A percentile compares a stretch with the other conserved stretches of the same genome.
These are phyloP conservation scores for Coemansia sp. DNA, from an alignment of 192 early-diverging fungal genomes.

Conservation along the genomic window DNA sequence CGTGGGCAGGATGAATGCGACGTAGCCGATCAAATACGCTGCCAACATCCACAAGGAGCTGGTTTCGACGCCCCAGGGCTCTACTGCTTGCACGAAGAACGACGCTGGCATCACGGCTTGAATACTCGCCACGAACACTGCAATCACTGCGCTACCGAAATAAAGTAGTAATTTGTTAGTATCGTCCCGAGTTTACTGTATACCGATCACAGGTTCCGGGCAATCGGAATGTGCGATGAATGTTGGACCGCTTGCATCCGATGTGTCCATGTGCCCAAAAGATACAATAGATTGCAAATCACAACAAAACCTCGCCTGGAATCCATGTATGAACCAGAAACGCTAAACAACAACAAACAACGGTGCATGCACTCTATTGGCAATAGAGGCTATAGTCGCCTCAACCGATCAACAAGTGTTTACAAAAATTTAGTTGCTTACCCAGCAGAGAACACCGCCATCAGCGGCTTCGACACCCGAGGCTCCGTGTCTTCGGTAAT, in stretches of 20 bases:
- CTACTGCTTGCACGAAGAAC: conserved; percentile 47
- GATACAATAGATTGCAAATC: background rate
- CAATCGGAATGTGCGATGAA: background rate
- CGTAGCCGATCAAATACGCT: conserved; percentile 50
- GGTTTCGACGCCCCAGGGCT: conserved; percentile 37
- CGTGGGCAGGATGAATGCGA: conserved; percentile 32
- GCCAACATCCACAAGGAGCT: conserved; percentile 53
- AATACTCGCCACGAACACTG: conserved; percentile 28
- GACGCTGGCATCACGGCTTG: conserved; percentile 34
- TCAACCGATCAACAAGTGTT: background rate
- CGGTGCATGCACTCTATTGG: too few species aligned
- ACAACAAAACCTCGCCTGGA: background rate
- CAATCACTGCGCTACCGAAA: conserved; percentile 26
- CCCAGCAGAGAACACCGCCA: conserved; percentile 45
- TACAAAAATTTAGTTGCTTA: conserved; percentile 6
- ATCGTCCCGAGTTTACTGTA: background rate
- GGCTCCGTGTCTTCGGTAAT: conserved; percentile 26
- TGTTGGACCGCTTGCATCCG: background rate
- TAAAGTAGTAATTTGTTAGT: background rate
- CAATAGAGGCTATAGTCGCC: too few species aligned
- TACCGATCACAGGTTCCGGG: background rate
- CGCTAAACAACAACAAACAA: conserved; percentile 1
- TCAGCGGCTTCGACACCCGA: conserved; percentile 31
- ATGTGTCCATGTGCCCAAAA: background rate
- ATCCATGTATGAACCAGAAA: too few species aligned